Percentiles rank a stretch among this genome's conserved stretches.
These are phyloP conservation scores for Euphrasia arctica DNA, from an alignment of 305 asterid genomes.

Conservation along the genomic window DNA sequence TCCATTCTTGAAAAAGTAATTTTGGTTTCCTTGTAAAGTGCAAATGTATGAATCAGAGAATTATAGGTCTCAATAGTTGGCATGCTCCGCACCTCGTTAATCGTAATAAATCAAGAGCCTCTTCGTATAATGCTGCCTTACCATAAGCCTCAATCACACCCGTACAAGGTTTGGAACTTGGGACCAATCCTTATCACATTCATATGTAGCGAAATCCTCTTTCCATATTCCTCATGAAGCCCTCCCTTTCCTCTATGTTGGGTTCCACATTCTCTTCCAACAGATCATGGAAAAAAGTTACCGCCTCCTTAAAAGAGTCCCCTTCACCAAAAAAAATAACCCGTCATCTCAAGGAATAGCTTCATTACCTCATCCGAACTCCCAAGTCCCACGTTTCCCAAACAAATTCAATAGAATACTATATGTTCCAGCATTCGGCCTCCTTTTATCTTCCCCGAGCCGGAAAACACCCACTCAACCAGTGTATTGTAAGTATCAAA, in stretches of 20 bases:
- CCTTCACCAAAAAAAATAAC: conserved; percentile 45
- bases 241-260: conserved; percentile 46
- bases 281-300: conserved; percentile 94
- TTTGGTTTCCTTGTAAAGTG: conserved; percentile 82
- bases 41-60: conserved; percentile 72
- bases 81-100: conserved; percentile 84
- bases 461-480: conserved; percentile 67
- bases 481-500: conserved; percentile 75
- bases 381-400: conserved; percentile 81
- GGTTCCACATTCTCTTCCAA: conserved; percentile 92
- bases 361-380: conserved; percentile 55
- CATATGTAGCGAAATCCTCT: too few relatives aligned
- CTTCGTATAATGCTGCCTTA: conserved; percentile 89
- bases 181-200: too few relatives aligned
- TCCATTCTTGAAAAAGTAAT: conserved; percentile 34
- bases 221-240: too few relatives aligned
- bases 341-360: too few relatives aligned
- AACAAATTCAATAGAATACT: conserved; percentile 80
- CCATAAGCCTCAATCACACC: conserved; percentile 62
- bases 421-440: background rate
- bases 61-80: conserved; percentile 41
- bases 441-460: too few relatives aligned
- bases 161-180: too few relatives aligned
- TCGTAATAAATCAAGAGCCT: conserved; percentile 84
- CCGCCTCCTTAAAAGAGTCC: conserved; percentile 93